Evolutionary conservation across 257 asterid genomes (phyloP).

Genomic region (Solanum ossicruentum): DNA sequence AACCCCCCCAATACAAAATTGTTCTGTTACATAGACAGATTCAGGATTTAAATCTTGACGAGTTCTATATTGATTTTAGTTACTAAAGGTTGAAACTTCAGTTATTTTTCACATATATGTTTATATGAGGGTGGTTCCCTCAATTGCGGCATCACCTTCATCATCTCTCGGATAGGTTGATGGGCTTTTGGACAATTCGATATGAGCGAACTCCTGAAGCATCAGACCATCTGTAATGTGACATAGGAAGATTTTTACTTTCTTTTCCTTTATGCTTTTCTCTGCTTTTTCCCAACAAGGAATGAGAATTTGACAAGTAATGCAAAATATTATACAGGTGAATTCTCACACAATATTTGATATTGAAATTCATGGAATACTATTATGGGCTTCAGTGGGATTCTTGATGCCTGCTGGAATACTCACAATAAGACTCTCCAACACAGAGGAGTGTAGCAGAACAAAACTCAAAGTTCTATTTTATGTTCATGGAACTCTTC

Average conservation of each 20-base stretch:
- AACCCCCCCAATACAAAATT: neutral
- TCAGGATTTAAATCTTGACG: neutral
- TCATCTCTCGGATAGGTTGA: too few relatives aligned
- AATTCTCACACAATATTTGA: constrained; percentile 26
- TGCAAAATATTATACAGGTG: constrained; percentile 21
- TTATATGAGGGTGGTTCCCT: neutral
- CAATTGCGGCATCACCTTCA: too few relatives aligned
- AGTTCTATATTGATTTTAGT: too few relatives aligned
- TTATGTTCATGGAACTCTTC: constrained; percentile 49
- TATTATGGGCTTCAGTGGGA: constrained; percentile 78
- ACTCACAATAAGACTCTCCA: constrained; percentile 49
- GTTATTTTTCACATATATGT: neutral
- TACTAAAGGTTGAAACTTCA: neutral
- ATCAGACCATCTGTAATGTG: too few relatives aligned
- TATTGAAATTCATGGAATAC: constrained; percentile 59
- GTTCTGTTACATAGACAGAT: neutral
- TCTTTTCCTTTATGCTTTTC: neutral
- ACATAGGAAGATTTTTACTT: neutral
- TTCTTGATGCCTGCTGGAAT: constrained; percentile 68
- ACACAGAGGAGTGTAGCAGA: constrained; percentile 14
- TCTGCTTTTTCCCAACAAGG: neutral
- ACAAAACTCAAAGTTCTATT: constrained; percentile 36
- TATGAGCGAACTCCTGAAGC: too few relatives aligned
- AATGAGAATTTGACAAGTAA: neutral
- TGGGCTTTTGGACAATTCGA: too few relatives aligned